These are phyloP conservation scores for Boletus sp. DNA, from an alignment of 768 basidiomycete species.

Conservation along the genomic window DNA sequence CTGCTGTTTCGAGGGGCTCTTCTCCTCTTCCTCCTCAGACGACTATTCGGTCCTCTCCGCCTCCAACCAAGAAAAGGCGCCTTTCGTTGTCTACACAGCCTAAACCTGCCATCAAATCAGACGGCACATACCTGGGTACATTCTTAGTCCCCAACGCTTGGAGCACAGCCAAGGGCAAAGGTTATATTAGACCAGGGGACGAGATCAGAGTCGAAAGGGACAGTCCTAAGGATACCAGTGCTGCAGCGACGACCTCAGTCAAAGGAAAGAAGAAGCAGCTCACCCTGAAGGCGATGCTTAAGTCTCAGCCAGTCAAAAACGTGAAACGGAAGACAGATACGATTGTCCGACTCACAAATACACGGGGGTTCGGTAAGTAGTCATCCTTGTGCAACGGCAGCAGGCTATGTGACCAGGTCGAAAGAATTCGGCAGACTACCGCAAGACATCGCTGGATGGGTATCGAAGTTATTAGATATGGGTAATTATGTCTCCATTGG, in stretches of 20 bases:
- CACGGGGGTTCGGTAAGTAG: constrained; percentile 59
- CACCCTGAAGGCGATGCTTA: constrained; percentile 64
- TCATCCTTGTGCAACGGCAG: background rate
- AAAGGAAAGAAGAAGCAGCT: constrained; percentile 58
- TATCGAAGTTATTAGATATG: constrained; percentile 68
- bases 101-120: constrained; percentile 12
- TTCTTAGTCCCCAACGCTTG: constrained; percentile 70
- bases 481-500: constrained; percentile 35
- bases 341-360: constrained; percentile 65
- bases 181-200: constrained; percentile 68
- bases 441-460: constrained; percentile 67
- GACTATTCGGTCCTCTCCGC: constrained; percentile 16
- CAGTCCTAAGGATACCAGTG: constrained; percentile 31
- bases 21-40: constrained; percentile 21
- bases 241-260: constrained; percentile 21
- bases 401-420: background rate
- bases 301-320: constrained; percentile 46
- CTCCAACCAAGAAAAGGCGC: constrained; percentile 54
- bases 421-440: constrained; percentile 78
- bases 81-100: constrained; percentile 31
- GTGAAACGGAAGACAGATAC: constrained; percentile 54
- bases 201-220: constrained; percentile 57
- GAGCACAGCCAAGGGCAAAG: constrained; percentile 73
- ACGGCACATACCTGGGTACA: constrained; percentile 58
- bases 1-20: constrained; percentile 25